Conservation (phyloP, 495 filamentous ascomycete species). For the Podospora tetraspora region DNA sequence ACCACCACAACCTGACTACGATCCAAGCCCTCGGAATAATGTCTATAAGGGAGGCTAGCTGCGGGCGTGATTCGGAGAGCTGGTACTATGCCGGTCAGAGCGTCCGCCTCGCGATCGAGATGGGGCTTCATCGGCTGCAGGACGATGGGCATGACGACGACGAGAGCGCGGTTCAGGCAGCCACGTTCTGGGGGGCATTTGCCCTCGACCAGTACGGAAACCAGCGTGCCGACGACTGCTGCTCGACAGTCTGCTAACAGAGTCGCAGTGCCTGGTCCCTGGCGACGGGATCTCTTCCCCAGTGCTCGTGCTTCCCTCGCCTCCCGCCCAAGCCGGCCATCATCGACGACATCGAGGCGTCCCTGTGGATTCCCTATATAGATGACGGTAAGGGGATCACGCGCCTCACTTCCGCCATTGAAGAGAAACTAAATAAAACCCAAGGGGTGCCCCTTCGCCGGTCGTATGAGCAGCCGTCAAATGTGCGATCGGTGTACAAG, state of each 20-base stretch:
- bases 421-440: slow-evolving; percentile 17
- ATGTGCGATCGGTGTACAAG: slow-evolving; percentile 53
- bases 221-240: not conserved
- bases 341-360: slow-evolving; percentile 49
- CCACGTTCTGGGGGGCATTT: slow-evolving; percentile 70
- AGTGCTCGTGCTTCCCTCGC: slow-evolving; percentile 53
- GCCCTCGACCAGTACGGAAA: slow-evolving; percentile 59
- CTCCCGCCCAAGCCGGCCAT: slow-evolving; percentile 54
- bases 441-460: slow-evolving; percentile 43
- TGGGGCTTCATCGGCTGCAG: slow-evolving; percentile 53
- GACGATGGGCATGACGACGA: slow-evolving; percentile 40
- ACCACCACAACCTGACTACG: slow-evolving; percentile 63
- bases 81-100: slow-evolving; percentile 64
- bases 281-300: slow-evolving; percentile 56
- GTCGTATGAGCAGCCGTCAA: slow-evolving; percentile 49
- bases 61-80: slow-evolving; percentile 59
- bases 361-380: slow-evolving; percentile 54
- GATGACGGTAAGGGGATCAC: slow-evolving; percentile 45
- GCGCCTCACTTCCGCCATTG: not conserved
- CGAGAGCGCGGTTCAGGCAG: slow-evolving; percentile 57
- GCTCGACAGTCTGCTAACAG: slow-evolving; percentile 21
- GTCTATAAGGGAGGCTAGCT: slow-evolving; percentile 60
- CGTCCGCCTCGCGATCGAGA: slow-evolving; percentile 59
- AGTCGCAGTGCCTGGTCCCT: slow-evolving; percentile 55
- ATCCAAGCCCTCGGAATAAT: slow-evolving; percentile 76